Base-by-base conservation (phyloP, 148 eudicot genomes). In the Cornus controversa region DNA sequence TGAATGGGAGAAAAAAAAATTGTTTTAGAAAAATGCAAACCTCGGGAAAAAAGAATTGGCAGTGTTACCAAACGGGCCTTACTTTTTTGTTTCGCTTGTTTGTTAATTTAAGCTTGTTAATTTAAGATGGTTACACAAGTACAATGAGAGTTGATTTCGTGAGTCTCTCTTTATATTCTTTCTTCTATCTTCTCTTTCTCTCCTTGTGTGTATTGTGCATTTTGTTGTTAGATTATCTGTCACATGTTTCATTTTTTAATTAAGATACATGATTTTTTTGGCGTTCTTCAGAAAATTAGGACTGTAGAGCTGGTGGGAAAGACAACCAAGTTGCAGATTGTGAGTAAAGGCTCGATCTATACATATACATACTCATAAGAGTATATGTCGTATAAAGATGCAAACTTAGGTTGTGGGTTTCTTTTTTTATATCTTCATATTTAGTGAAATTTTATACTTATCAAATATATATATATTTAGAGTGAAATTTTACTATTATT, bases 91-190 rank as follows among this genome's bases (percentile, higher is more conserved):
- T 16, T 29, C 3, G 1, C 3, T 58, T 54, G 72, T 10, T 53
- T 82, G 54, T 42, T 75, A 23, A 18, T 80, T 82, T 75, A 83
- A 91, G 96, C 79, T 89, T 91, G 20, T 90, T 90, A 73, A 93
- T 92, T 72, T 3, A 29, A 29, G 97, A 90, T 71, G 90, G 97
- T 81, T 92, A 92, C 87, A 92, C 89, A 37, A 92, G 94, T 84
- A 92, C 94, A 25, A 93, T 93, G 57, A 93, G 94, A 67, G 97
- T 93, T 80, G 97, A 91, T 86, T 93, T 93, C 71, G 97, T 93
- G 72, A 89, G 94, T 84, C 8, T 81, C 22, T 54, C 4, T 15
- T 1, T 15, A 13, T 15, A 47, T 40, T 67, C 53, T 29, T 29
- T 29, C 1, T 29, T 29, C 34, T 29, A 29, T 29, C 34, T 29